A percentile compares a stretch with the other conserved stretches of the same genome.
Conservation (phyloP, 2,329 filamentous ascomycete genomes). For the Domatiomyces globalis region DNA sequence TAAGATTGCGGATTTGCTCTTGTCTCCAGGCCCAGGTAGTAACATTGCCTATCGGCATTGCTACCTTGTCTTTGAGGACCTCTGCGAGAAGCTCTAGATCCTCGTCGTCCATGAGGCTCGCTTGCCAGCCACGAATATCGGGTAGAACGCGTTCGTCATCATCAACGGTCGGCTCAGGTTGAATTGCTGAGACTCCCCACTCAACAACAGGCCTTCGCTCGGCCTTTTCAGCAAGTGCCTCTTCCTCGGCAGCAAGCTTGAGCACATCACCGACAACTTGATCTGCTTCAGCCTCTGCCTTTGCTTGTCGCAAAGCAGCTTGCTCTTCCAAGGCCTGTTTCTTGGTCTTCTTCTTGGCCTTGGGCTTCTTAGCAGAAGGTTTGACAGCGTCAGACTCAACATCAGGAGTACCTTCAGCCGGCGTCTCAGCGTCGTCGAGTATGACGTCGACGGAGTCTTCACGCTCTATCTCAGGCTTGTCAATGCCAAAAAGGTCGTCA, state of each 20-base stretch:
- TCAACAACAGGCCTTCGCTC: constrained; percentile 36
- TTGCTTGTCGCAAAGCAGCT: constrained; percentile 44
- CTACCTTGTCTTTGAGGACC: constrained; percentile 33
- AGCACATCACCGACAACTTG: constrained; percentile 23
- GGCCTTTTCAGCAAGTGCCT: constrained; percentile 21
- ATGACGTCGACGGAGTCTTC: constrained; percentile 34
- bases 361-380: constrained; percentile 37
- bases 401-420: constrained; percentile 22
- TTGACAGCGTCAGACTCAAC: constrained; percentile 20
- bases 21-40: constrained; percentile 57
- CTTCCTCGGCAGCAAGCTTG: constrained; percentile 20
- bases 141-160: constrained; percentile 50
- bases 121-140: constrained; percentile 58
- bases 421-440: constrained; percentile 26
- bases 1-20: constrained; percentile 57
- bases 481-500: constrained; percentile 60
- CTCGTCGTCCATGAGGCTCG: constrained; percentile 54
- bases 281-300: constrained; percentile 34
- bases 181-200: constrained; percentile 45
- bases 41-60: constrained; percentile 41
- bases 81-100: constrained; percentile 42
- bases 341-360: constrained; percentile 54
- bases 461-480: constrained; percentile 39
- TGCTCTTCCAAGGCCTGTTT: constrained; percentile 63
- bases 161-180: constrained; percentile 49